Evolutionary conservation across 805 yeast genomes (phyloP).

Genomic region (Teunomyces barrocoloradensis): DNA sequence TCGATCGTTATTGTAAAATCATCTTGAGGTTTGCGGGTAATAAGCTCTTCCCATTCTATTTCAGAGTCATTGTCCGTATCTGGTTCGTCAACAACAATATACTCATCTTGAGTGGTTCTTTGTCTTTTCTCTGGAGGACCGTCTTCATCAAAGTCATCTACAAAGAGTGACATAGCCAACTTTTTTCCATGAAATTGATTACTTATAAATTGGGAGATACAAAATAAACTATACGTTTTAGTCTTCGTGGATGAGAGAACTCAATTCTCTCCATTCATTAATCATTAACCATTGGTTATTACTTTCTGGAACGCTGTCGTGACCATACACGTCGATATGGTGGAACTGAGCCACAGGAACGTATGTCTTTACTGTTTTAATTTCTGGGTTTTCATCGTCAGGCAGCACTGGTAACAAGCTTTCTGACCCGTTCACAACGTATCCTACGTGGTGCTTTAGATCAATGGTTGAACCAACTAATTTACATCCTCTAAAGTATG

Average conservation of each 20-base stretch:
- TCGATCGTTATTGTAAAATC: slow-evolving; percentile 4
- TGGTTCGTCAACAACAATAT: neutral
- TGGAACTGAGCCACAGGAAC: slow-evolving; percentile 22
- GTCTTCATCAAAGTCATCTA: neutral
- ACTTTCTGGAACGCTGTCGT: slow-evolving; percentile 20
- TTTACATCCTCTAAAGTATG: slow-evolving; percentile 37
- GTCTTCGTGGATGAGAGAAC: slow-evolving; percentile 21
- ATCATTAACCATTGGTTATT: slow-evolving; percentile 25
- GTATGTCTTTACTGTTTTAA: slow-evolving; percentile 18
- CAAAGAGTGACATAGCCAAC: neutral
- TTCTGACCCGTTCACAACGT: slow-evolving; percentile 23
- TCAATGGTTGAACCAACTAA: slow-evolving; percentile 24
- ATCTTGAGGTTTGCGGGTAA: neutral
- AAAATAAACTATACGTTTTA: neutral
- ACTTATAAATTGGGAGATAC: neutral
- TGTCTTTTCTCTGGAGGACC: neutral
- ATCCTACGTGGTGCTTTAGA: slow-evolving; percentile 19
- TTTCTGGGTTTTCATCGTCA: slow-evolving; percentile 10
- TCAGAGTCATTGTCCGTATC: neutral
- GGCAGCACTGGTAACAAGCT: slow-evolving; percentile 3
- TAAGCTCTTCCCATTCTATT: neutral
- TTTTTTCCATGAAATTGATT: neutral
- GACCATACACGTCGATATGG: slow-evolving; percentile 25
- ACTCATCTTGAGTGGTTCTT: neutral
- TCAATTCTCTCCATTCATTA: slow-evolving; percentile 28